Percentiles rank a stretch among this genome's conserved stretches.
Evolutionary conservation across 805 yeast genomes (phyloP).

Genomic region (Wickerhamiella lipophila): DNA sequence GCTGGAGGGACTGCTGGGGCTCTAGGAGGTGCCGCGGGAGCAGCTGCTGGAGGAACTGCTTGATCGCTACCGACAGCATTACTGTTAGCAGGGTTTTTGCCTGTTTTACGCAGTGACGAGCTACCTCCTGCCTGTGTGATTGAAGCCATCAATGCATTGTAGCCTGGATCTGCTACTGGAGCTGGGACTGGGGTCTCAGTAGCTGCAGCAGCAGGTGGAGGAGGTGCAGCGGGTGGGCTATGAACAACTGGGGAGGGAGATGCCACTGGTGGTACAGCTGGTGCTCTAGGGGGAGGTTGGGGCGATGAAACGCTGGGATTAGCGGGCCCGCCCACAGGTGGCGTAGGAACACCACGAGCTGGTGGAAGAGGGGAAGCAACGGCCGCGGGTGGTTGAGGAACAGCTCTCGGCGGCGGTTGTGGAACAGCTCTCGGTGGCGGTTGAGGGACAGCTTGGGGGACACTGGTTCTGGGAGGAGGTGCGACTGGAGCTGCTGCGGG

Average conservation of each 20-base stretch:
- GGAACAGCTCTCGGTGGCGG: constrained; percentile 4
- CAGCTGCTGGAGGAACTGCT: not conserved
- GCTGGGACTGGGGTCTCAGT: constrained; percentile 20
- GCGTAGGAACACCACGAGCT: not conserved
- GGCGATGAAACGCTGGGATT: not conserved
- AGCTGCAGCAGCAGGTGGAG: constrained; percentile 23
- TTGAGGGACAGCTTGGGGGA: not conserved
- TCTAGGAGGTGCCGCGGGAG: not conserved
- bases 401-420: constrained; percentile 2
- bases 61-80: too few species aligned
- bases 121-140: constrained; percentile 40
- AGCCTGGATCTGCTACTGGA: constrained; percentile 15
- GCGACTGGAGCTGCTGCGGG: constrained; percentile 2
- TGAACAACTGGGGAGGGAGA: constrained; percentile 6
- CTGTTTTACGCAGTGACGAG: not conserved
- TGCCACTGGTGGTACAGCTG: constrained; percentile 5
- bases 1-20: not conserved
- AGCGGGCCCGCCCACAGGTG: not conserved
- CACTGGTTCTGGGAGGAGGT: not conserved
- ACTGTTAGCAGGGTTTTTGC: constrained; percentile 8
- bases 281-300: constrained; percentile 4
- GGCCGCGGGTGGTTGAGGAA: constrained; percentile 2
- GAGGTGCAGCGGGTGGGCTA: constrained; percentile 20
- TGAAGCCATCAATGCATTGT: constrained; percentile 53
- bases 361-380: constrained; percentile 1